Conservation (phyloP, 1,284 basidiomycete genomes). For the Rhizopogon hawkerae region DNA sequence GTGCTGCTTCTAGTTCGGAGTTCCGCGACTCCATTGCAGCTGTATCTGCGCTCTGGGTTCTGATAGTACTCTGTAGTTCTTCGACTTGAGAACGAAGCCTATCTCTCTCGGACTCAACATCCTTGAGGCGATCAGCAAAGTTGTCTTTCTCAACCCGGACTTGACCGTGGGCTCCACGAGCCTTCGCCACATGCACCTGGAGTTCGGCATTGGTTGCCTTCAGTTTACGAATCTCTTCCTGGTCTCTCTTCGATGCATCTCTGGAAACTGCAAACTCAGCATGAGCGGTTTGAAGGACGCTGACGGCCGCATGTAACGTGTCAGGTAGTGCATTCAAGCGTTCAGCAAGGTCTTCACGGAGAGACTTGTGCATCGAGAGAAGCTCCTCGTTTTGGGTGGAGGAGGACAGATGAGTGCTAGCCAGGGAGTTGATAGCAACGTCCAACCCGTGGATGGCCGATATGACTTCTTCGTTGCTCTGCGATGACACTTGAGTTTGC, state of each 20-base stretch:
- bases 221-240: conserved; percentile 58
- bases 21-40: conserved; percentile 46
- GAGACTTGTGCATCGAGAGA: conserved; percentile 25
- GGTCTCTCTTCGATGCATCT: conserved; percentile 48
- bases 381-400: conserved; percentile 43
- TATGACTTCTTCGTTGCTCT: conserved; percentile 22
- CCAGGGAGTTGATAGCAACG: conserved; percentile 34
- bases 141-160: conserved; percentile 75
- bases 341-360: conserved; percentile 44
- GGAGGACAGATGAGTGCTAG: conserved; percentile 35
- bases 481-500: conserved; percentile 14
- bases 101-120: conserved; percentile 59
- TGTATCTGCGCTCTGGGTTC: conserved; percentile 39
- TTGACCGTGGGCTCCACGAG: conserved; percentile 66
- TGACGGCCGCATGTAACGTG: conserved; percentile 44
- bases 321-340: conserved; percentile 53
- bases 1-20: conserved; percentile 56
- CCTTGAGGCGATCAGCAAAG: conserved; percentile 48
- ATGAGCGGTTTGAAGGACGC: conserved; percentile 50
- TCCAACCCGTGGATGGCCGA: conserved; percentile 35
- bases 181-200: conserved; percentile 64
- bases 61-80: conserved; percentile 39
- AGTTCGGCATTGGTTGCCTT: conserved; percentile 48
- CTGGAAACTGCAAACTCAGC: conserved; percentile 51
- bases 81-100: conserved; percentile 45